Percentiles rank a stretch among this genome's conserved stretches.
Evolutionary conservation across 768 basidiomycete species (phyloP).

Genomic region (Rhodotorula graminis): DNA sequence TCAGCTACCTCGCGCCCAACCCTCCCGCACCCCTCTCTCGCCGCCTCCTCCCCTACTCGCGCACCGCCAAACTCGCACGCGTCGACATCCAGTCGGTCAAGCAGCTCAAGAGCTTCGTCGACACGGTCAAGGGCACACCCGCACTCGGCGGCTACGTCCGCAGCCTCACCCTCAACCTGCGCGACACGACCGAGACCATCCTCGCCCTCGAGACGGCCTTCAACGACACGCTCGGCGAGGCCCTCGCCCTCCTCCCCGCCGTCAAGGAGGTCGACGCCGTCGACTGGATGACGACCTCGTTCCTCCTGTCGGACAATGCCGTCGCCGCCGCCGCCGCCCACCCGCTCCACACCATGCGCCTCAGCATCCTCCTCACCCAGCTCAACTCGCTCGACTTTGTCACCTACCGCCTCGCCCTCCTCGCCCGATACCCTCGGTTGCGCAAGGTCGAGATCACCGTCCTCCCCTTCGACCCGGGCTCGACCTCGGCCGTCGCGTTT

Average conservation of each 20-base stretch:
- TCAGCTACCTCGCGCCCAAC: background rate
- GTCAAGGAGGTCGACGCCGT: slow-evolving; percentile 7
- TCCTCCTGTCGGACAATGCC: background rate
- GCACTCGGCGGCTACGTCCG: background rate
- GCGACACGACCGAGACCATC: slow-evolving; percentile 11
- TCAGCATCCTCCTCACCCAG: background rate
- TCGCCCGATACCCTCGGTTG: background rate
- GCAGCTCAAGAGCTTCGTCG: background rate
- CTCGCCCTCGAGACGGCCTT: slow-evolving; percentile 7
- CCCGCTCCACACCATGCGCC: background rate
- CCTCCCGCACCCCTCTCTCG: slow-evolving; percentile 12
- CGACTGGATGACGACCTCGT: slow-evolving; percentile 13
- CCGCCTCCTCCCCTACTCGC: slow-evolving; percentile 23
- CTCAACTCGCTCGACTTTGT: slow-evolving; percentile 21
- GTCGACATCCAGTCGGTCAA: slow-evolving; percentile 1
- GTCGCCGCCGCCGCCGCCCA: background rate
- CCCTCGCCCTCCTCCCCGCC: background rate
- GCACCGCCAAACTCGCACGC: background rate
- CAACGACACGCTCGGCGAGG: background rate
- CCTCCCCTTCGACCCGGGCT: slow-evolving; percentile 14
- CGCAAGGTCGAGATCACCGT: slow-evolving; percentile 13
- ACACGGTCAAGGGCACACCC: background rate
- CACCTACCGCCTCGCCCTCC: slow-evolving; percentile 17
- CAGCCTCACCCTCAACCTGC: background rate
- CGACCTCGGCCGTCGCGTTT: slow-evolving; percentile 7